Evolutionary conservation across 2,329 filamentous ascomycete species (phyloP), one percentile per base, ranked within the genome.

Genomic region (Chalaropsis thielavioides): DNA sequence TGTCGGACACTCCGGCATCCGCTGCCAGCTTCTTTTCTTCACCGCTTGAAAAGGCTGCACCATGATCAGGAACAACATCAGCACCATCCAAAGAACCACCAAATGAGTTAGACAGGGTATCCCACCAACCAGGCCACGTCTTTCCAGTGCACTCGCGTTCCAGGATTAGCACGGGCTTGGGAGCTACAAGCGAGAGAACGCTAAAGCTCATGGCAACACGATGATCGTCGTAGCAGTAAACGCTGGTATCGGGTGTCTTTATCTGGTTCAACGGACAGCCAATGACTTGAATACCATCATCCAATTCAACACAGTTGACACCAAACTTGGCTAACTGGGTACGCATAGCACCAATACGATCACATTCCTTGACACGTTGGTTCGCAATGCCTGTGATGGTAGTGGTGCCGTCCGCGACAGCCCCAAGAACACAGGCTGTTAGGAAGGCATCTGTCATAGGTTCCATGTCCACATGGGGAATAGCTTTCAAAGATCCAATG

Each of bases 91-190:
- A 58, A 44, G 49, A 44, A 15, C 65, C 49, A 24, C 62, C 62
- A 40, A 67, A 67, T 15, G 84, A 82, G 69, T 88, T 84, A 24
- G 86, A 86, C 65, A 97, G 76, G 19, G 86, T 84, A 74, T 99
- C 94, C 94, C 94, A 99, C 90, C 94, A 99, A 10, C 92, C 94
- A 0, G 94, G 94, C 94, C 94, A 99, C 1, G 94, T 99, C 80
- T 99, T 99, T 49, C 89, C 92, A 2, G 90, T 89, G 73, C 94
- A 99, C 71, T 96, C 91, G 67, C 91, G 88, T 73, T 99, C 94
- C 1, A 89, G 81, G 62, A 99, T 85, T 17, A 95, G 76, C 0
- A 90, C 87, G 0, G 89, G 82, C 7, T 83, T 75, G 1, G 89
- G 86, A 0, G 88, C 82, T 38, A 87, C 83, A 19, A 90, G 77